Conservation (phyloP, 108 stramenopile species). For the Fistulifera pelliculosa region DNA sequence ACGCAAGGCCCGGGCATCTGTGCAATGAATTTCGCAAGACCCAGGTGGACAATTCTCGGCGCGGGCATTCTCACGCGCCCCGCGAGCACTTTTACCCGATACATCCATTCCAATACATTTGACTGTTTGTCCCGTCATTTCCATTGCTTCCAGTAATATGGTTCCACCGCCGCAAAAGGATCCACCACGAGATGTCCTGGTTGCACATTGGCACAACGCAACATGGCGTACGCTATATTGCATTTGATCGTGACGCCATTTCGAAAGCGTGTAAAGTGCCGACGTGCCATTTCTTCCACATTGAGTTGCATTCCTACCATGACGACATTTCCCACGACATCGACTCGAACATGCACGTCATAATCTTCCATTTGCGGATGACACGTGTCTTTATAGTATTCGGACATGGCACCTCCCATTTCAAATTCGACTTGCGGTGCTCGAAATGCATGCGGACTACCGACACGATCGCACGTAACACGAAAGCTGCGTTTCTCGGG, state of each 20-base stretch:
- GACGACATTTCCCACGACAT: slow-evolving; percentile 40
- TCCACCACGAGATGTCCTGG: slow-evolving; percentile 36
- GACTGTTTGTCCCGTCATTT: slow-evolving; percentile 24
- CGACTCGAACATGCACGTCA: slow-evolving; percentile 47
- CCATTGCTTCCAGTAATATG: slow-evolving; percentile 45
- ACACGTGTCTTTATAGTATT: slow-evolving; percentile 27
- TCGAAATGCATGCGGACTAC: slow-evolving; percentile 50
- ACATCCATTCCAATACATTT: slow-evolving; percentile 59
- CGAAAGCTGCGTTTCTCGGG: slow-evolving; percentile 27
- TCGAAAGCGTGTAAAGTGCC: slow-evolving; percentile 52
- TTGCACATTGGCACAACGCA: slow-evolving; percentile 41
- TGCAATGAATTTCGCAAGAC: slow-evolving; percentile 43
- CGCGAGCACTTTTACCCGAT: slow-evolving; percentile 36
- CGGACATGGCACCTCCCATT: slow-evolving; percentile 57
- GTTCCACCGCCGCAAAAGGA: slow-evolving; percentile 56
- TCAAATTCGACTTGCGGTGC: slow-evolving; percentile 47
- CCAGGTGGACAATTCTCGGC: slow-evolving; percentile 18
- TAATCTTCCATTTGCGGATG: slow-evolving; percentile 59
- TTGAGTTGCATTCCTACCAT: slow-evolving; percentile 59
- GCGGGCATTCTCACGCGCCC: slow-evolving; percentile 47
- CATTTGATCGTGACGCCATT: slow-evolving; percentile 68
- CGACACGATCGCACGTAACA: slow-evolving; percentile 51
- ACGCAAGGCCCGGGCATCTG: slow-evolving; percentile 47
- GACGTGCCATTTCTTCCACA: slow-evolving; percentile 50
- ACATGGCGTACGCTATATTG: slow-evolving; percentile 59